Evolutionary conservation across 768 basidiomycete species (phyloP).

Genomic region (Candolleomyces eurysporus): DNA sequence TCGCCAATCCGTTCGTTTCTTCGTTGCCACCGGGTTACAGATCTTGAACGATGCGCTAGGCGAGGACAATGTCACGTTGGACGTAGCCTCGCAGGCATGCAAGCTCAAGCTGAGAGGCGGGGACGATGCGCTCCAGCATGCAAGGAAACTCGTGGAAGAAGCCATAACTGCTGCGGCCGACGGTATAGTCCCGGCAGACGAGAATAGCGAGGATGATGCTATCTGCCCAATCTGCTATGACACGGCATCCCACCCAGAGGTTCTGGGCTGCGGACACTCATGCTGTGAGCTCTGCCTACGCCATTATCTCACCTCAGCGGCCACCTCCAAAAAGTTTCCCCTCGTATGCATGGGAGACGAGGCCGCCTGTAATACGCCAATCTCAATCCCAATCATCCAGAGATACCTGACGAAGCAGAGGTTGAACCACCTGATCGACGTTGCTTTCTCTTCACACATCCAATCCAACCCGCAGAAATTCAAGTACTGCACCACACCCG

Average conservation of each 20-base stretch:
- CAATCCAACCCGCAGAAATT: constrained; percentile 54
- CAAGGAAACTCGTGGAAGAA: constrained; percentile 43
- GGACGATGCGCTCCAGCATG: constrained; percentile 49
- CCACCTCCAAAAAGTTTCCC: constrained; percentile 50
- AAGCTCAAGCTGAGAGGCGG: constrained; percentile 54
- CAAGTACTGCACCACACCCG: constrained; percentile 69
- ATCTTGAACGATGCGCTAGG: constrained; percentile 53
- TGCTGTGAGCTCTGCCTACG: constrained; percentile 50
- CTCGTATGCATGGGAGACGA: constrained; percentile 62
- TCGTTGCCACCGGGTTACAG: constrained; percentile 50
- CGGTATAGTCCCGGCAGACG: neutral
- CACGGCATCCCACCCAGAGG: constrained; percentile 36
- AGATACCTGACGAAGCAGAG: constrained; percentile 47
- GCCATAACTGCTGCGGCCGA: neutral
- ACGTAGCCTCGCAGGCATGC: constrained; percentile 32
- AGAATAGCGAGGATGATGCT: constrained; percentile 10
- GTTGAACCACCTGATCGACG: constrained; percentile 52
- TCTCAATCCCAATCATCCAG: constrained; percentile 53
- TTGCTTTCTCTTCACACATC: constrained; percentile 54
- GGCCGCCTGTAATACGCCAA: constrained; percentile 48
- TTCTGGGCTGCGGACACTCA: constrained; percentile 45
- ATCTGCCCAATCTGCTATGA: constrained; percentile 59
- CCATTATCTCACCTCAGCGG: constrained; percentile 44
- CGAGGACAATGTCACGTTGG: constrained; percentile 51
- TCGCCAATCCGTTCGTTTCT: constrained; percentile 42